Conservation (phyloP, 352 stramenopile species). For the Thraustochytrium aureum region DNA sequence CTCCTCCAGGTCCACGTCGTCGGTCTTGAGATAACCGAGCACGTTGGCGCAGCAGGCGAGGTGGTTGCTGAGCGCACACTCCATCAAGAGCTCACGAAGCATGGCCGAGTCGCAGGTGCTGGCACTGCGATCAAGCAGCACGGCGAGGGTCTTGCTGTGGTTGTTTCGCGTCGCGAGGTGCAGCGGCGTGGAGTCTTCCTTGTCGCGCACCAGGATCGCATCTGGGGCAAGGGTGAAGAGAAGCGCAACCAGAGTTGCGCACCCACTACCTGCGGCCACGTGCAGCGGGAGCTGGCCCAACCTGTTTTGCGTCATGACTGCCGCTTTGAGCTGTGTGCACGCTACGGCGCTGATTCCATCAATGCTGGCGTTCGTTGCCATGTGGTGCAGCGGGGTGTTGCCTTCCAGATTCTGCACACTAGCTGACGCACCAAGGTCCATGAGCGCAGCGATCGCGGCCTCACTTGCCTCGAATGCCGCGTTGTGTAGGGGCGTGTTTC, state of each 20-base stretch:
- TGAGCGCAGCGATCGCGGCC: background rate
- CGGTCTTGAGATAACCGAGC: background rate
- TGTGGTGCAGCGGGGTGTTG: slow-evolving; percentile 9
- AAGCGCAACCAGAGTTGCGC: background rate
- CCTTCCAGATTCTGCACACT: slow-evolving; percentile 6
- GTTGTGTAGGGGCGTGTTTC: slow-evolving; percentile 40
- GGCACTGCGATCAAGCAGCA: background rate
- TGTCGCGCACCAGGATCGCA: background rate
- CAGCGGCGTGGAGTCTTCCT: background rate
- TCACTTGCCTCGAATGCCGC: background rate
- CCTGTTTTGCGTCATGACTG: background rate
- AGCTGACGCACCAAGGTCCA: slow-evolving; percentile 12
- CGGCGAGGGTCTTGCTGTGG: background rate
- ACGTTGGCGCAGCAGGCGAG: background rate
- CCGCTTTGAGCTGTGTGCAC: background rate
- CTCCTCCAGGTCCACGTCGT: background rate
- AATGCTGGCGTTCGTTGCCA: background rate
- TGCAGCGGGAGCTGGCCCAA: slow-evolving; percentile 20
- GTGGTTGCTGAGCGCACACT: background rate
- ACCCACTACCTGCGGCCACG: slow-evolving; percentile 15
- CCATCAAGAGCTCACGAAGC: background rate
- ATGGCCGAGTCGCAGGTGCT: background rate
- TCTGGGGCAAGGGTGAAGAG: background rate
- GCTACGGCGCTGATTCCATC: background rate
- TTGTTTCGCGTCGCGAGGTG: background rate